These are phyloP conservation scores for Amaranthus hypochondriacus DNA, from an alignment of 148 eudicot genomes.

Conservation along the genomic window DNA sequence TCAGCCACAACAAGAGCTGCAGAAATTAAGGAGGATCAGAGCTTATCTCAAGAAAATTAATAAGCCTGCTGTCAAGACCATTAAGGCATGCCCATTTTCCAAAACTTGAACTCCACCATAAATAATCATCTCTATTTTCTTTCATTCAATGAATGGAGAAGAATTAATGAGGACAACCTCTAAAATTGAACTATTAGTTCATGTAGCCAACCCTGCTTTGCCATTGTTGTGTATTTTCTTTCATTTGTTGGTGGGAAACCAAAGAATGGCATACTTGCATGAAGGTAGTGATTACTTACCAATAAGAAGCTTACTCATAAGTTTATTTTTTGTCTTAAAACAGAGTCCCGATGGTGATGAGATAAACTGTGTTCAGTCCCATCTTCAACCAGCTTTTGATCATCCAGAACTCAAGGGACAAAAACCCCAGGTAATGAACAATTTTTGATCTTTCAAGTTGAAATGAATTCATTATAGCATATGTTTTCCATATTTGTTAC, in stretches of 20 bases:
- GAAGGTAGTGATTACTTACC: background rate
- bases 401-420: conserved; percentile 90
- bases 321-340: conserved; percentile 9
- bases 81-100: conserved; percentile 49
- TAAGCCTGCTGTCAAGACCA: conserved; percentile 84
- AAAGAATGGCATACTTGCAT: background rate
- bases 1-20: conserved; percentile 51
- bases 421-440: conserved; percentile 55
- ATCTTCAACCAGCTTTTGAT: conserved; percentile 98
- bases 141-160: background rate
- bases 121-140: background rate
- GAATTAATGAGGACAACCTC: too few species aligned
- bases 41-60: conserved; percentile 63
- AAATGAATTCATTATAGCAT: background rate
- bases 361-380: conserved; percentile 75
- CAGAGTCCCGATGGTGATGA: conserved; percentile 99
- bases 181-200: too few species aligned
- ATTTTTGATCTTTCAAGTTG: background rate
- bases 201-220: too few species aligned
- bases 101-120: background rate
- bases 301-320: background rate
- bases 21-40: conserved; percentile 48
- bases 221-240: too few species aligned
- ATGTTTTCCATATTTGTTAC: background rate
- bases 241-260: too few species aligned